These are phyloP conservation scores for Trichoderma afroharzianum DNA, from an alignment of 2,329 filamentous ascomycete genomes.

Conservation along the genomic window DNA sequence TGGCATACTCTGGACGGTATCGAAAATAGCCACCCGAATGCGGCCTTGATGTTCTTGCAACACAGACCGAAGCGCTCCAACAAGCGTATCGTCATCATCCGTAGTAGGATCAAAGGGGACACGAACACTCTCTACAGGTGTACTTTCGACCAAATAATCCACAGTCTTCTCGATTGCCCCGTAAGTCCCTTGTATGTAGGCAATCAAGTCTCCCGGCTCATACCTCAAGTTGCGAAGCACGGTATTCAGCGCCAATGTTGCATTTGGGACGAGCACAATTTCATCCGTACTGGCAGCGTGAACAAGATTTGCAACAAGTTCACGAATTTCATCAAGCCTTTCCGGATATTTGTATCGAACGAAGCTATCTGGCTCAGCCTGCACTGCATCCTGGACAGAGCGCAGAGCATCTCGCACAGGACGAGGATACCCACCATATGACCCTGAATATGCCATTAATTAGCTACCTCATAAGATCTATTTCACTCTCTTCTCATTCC, in stretches of 20 bases:
- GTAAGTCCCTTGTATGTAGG: conserved; percentile 2
- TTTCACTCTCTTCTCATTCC: not conserved
- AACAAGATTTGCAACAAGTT: not conserved
- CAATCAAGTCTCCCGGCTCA: conserved; percentile 1
- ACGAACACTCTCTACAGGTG: not conserved
- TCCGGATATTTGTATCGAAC: conserved; percentile 6
- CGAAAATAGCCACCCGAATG: conserved; percentile 8
- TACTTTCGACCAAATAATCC: conserved; percentile 11
- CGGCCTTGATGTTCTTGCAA: not conserved
- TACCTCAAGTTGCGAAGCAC: conserved; percentile 13
- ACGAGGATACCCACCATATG: not conserved
- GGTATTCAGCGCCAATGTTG: conserved; percentile 2
- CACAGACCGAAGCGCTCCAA: not conserved
- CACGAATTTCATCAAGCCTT: not conserved
- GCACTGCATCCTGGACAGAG: conserved; percentile 2
- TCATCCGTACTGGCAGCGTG: not conserved
- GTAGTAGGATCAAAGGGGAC: conserved; percentile 1
- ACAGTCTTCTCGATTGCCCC: conserved; percentile 15
- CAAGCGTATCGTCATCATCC: conserved; percentile 5
- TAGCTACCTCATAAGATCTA: not conserved
- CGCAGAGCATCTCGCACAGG: conserved; percentile 4
- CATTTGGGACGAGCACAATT: conserved; percentile 1
- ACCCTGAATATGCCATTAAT: not conserved
- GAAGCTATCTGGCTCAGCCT: not conserved
- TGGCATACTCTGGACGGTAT: conserved; percentile 13